phyloP scores from a whole-genome alignment of 176 grass and related monocot genomes.

The Ananas comosus region DNA sequence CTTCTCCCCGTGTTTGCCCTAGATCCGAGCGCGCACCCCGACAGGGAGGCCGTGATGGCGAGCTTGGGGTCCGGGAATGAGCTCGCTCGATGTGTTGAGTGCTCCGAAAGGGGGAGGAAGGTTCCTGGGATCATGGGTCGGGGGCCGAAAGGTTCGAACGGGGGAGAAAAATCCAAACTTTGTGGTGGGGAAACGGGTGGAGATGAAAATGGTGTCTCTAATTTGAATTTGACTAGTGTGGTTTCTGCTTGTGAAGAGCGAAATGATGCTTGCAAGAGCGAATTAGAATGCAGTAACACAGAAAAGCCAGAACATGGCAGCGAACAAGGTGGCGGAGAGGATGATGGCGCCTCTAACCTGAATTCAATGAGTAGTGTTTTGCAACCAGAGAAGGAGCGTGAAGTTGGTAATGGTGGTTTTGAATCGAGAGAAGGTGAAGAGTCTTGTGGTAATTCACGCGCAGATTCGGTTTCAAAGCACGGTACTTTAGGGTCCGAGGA shows the following conservation, averaged over 20 bases:
- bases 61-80: slow-evolving; percentile 64
- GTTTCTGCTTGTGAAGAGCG: neutral
- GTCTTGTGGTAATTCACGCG: slow-evolving; percentile 4
- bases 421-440: neutral
- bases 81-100: slow-evolving; percentile 71
- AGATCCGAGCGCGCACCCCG: slow-evolving; percentile 60
- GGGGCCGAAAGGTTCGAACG: slow-evolving; percentile 21
- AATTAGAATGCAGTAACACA: slow-evolving; percentile 15
- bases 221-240: neutral
- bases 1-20: slow-evolving; percentile 79
- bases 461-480: neutral
- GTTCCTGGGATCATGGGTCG: slow-evolving; percentile 57
- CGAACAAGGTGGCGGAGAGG: slow-evolving; percentile 2
- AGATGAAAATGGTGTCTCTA: slow-evolving; percentile 7
- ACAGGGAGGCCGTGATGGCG: slow-evolving; percentile 73
- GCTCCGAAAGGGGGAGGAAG: slow-evolving; percentile 88
- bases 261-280: neutral
- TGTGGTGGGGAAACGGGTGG: slow-evolving; percentile 16
- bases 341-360: slow-evolving; percentile 1
- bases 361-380: slow-evolving; percentile 5
- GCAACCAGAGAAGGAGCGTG: neutral
- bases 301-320: slow-evolving; percentile 6
- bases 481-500: neutral
- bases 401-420: neutral
- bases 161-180: slow-evolving; percentile 15